phyloP scores from a whole-genome alignment of 2,329 filamentous ascomycete species.

The Sporothrix dimorphospora region DNA sequence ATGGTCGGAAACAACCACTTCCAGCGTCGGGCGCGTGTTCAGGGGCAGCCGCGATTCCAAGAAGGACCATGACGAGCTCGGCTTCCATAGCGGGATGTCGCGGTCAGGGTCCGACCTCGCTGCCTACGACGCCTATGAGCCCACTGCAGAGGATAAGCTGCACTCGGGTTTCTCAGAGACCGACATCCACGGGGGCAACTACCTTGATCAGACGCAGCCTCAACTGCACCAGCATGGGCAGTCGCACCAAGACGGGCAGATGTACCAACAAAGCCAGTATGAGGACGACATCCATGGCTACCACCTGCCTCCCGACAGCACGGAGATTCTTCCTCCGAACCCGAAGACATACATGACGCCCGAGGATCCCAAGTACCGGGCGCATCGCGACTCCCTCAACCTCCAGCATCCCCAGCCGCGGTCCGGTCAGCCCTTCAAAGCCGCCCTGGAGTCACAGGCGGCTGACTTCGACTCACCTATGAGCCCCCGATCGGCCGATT shows the following conservation, averaged over 20 bases:
- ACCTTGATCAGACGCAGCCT: slow-evolving; percentile 31
- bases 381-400: slow-evolving; percentile 78
- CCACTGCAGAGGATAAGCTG: slow-evolving; percentile 64
- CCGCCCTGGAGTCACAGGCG: slow-evolving; percentile 70
- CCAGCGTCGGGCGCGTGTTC: slow-evolving; percentile 79
- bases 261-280: slow-evolving; percentile 14
- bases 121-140: slow-evolving; percentile 65
- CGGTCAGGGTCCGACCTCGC: slow-evolving; percentile 77
- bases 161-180: slow-evolving; percentile 60
- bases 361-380: slow-evolving; percentile 79
- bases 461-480: slow-evolving; percentile 65
- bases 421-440: slow-evolving; percentile 73
- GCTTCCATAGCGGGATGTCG: slow-evolving; percentile 53
- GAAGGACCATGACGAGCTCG: slow-evolving; percentile 59
- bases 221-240: slow-evolving; percentile 24
- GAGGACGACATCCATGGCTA: slow-evolving; percentile 23
- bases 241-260: background rate
- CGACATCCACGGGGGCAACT: slow-evolving; percentile 45
- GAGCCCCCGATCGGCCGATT: slow-evolving; percentile 64
- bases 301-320: slow-evolving; percentile 19
- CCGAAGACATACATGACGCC: slow-evolving; percentile 59
- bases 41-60: slow-evolving; percentile 67
- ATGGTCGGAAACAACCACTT: slow-evolving; percentile 96
- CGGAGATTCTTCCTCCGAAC: slow-evolving; percentile 42
- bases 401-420: slow-evolving; percentile 79